Conservation (phyloP, 2,329 filamentous ascomycete genomes). For the Blastomyces silverae region DNA sequence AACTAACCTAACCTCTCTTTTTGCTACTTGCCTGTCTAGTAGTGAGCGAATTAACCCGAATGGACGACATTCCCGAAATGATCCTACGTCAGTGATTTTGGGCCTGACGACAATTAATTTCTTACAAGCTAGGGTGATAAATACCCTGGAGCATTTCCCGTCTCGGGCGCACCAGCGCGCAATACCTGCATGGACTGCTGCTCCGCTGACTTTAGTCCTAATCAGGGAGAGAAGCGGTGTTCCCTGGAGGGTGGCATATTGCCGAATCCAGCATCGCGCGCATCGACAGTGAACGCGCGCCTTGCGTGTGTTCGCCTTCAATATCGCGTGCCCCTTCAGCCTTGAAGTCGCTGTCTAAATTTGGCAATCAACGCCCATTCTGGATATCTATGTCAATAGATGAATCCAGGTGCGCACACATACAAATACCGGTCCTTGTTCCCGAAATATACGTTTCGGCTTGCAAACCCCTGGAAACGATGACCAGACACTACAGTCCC, state of each 20-base stretch:
- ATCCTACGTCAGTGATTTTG: background rate
- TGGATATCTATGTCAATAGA: too few species aligned
- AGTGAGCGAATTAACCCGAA: background rate
- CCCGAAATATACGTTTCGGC: background rate
- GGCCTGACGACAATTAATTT: background rate
- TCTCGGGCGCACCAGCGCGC: background rate
- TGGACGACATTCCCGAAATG: background rate
- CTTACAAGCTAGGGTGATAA: background rate
- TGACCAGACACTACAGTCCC: background rate
- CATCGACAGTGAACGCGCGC: background rate
- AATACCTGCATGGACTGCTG: background rate
- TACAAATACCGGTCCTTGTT: background rate
- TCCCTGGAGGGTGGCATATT: background rate
- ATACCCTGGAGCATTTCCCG: background rate
- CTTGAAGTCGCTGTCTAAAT: background rate
- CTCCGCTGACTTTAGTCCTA: background rate
- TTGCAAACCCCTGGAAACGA: background rate
- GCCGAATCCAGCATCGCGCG: background rate
- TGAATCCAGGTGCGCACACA: background rate
- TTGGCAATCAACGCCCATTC: background rate
- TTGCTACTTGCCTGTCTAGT: background rate
- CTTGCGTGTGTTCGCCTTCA: background rate
- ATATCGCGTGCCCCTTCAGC: background rate
- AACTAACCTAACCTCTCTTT: background rate
- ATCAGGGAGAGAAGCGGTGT: background rate